A percentile compares a stretch with the other conserved stretches of the same genome.
These are phyloP conservation scores for Neurospora pannonica DNA, from an alignment of 495 filamentous ascomycete genomes.

Conservation along the genomic window DNA sequence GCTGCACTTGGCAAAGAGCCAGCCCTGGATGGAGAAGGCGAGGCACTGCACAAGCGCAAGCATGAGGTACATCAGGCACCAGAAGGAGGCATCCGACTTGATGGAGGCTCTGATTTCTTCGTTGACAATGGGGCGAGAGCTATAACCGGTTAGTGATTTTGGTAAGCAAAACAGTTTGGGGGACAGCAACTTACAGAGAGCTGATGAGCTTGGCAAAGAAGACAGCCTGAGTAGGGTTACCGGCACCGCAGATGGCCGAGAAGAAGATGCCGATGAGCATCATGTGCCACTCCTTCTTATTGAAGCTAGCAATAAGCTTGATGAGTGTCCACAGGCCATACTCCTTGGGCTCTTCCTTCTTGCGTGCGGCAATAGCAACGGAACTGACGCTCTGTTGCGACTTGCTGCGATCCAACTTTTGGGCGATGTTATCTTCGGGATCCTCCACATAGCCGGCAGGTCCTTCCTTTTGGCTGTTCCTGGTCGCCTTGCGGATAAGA, in stretches of 20 bases:
- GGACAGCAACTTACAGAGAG: conserved; percentile 21
- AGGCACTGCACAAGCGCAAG: conserved; percentile 72
- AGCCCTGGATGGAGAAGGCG: conserved; percentile 56
- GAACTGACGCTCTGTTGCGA: conserved; percentile 65
- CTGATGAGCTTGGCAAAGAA: conserved; percentile 86
- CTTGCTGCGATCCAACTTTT: conserved; percentile 50
- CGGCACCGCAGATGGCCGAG: conserved; percentile 71
- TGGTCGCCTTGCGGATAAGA: conserved; percentile 36
- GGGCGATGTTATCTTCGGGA: conserved; percentile 48
- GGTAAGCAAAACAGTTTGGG: neutral
- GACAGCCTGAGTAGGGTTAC: conserved; percentile 78
- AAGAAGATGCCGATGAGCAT: conserved; percentile 74
- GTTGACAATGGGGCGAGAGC: conserved; percentile 26
- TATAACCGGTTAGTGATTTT: conserved; percentile 11
- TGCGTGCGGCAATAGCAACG: conserved; percentile 48
- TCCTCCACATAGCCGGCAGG: conserved; percentile 32
- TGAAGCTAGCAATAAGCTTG: conserved; percentile 76
- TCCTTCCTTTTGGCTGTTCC: conserved; percentile 12
- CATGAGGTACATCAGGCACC: conserved; percentile 91
- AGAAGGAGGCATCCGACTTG: conserved; percentile 69
- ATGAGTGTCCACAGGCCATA: conserved; percentile 75
- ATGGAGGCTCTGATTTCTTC: conserved; percentile 31
- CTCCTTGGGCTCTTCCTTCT: conserved; percentile 36
- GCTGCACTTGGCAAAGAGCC: conserved; percentile 70
- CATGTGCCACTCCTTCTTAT: conserved; percentile 57